Base-by-base conservation (phyloP, 2,329 filamentous ascomycete species). In the Blumeriella jaapii region DNA sequence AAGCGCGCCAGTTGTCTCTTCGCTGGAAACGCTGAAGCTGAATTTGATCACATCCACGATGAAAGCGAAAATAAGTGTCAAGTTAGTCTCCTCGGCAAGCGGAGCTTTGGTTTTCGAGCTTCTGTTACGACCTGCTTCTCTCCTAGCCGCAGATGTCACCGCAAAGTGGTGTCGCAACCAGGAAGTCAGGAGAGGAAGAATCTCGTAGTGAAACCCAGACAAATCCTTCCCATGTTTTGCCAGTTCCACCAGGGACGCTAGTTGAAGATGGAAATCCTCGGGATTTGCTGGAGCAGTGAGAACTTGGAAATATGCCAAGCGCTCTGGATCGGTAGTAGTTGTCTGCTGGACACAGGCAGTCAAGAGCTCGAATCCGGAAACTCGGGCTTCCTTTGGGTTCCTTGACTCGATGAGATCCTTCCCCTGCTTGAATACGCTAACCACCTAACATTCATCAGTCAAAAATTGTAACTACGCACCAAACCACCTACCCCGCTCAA, bases 31-130 rank as follows among this genome's bases (percentile, higher is more conserved):
- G 46, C 77, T 79, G 55, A 76, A 80, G 53, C 78, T 83, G 62
- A 82, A 86, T 53, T 82, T 84, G 60, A 82, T 74, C 35, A 83
- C 65, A 42, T 82, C 74, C 38, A 69, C 67, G 35, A 80, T 65
- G 45, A 77, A 81, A 9, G 62, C 58, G 50, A 85, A 84, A 2
- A 85, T 58, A 30, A 71, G 67, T 2, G 68, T 61, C 34, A 86
- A 62, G 48, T 74, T 76, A 45, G 68, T 67, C 41, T 80, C 75
- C 49, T 78, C 74, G 17, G 61, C 64, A 15, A 53, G 43, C 32
- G 59, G 55, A 6, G 56, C 52, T 44, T 50, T 64, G 22, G 54
- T 56, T 52, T 68, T 59, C 44, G 49, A 25, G 48, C 49, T 42
- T 55, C 64, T 43, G 53, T 61, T 44, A 54, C 60, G 60, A 4